phyloP scores from a whole-genome alignment of 1,139 yeast genomes.

The Candida neerlandica region DNA sequence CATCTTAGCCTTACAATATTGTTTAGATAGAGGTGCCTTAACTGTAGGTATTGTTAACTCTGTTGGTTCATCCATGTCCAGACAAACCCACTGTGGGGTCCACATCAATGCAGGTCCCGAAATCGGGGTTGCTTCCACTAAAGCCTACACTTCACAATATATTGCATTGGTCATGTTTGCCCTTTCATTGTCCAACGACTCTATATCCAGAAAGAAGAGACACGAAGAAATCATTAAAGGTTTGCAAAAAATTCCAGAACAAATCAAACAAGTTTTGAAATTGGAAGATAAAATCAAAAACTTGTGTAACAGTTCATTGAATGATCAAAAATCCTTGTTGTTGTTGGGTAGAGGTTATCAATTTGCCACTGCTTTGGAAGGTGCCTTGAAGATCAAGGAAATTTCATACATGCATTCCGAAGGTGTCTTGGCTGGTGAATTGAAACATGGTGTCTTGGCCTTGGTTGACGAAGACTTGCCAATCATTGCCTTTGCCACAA shows the following conservation, averaged over 20 bases:
- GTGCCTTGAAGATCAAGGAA: constrained; percentile 97
- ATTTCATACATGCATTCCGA: constrained; percentile 99
- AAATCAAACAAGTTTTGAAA: constrained; percentile 74
- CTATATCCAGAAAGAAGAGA: constrained; percentile 74
- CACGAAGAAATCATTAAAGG: constrained; percentile 88
- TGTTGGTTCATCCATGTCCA: constrained; percentile 95
- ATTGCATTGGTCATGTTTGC: constrained; percentile 98
- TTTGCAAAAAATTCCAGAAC: constrained; percentile 79
- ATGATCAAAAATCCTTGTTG: constrained; percentile 82
- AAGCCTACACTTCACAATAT: constrained; percentile 97
- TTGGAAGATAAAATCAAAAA: constrained; percentile 75
- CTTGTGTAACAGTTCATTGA: constrained; percentile 71
- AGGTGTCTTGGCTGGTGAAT: constrained; percentile 98
- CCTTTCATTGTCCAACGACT: constrained; percentile 87
- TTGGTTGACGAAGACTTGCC: constrained; percentile 93
- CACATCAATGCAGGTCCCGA: constrained; percentile 99
- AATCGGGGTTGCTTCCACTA: constrained; percentile 99
- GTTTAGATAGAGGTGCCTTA: constrained; percentile 95
- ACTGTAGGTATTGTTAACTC: constrained; percentile 93
- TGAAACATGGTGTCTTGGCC: constrained; percentile 98
- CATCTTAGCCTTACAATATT: constrained; percentile 93
- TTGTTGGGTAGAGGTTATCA: constrained; percentile 97
- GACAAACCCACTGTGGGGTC: constrained; percentile 98
- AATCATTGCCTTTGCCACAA: constrained; percentile 94
- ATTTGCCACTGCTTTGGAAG: constrained; percentile 96